Conservation (phyloP, 768 basidiomycete genomes). For the Suillus ampliporus region DNA sequence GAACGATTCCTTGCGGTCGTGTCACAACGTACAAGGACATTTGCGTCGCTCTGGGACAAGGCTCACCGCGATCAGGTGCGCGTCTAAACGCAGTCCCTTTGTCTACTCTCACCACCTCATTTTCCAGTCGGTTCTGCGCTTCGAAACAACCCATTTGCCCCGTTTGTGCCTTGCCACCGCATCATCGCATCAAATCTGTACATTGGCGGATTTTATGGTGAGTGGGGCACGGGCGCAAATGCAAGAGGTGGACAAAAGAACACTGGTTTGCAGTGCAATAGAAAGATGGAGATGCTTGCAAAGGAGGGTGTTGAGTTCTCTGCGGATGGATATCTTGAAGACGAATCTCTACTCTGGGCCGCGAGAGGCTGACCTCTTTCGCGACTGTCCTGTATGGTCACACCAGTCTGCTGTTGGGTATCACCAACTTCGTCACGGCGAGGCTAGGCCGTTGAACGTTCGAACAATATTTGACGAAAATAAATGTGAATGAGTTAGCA, state of each 20-base stretch:
- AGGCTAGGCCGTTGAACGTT: no score
- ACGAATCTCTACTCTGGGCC: slow-evolving; percentile 24
- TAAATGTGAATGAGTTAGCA: no score
- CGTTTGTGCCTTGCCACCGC: slow-evolving; percentile 72
- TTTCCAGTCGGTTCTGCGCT: slow-evolving; percentile 66
- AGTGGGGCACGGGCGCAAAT: slow-evolving; percentile 57
- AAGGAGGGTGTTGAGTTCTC: slow-evolving; percentile 60
- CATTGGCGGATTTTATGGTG: slow-evolving; percentile 68
- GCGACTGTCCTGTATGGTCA: no score
- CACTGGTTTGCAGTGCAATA: slow-evolving; percentile 46
- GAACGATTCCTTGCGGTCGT: slow-evolving; percentile 54
- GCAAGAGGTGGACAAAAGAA: slow-evolving; percentile 13
- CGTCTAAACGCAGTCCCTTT: neutral
- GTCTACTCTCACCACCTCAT: neutral
- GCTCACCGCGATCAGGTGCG: slow-evolving; percentile 70
- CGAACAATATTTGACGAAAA: no score
- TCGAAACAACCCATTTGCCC: slow-evolving; percentile 69
- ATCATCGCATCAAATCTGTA: slow-evolving; percentile 65
- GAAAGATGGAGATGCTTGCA: slow-evolving; percentile 56
- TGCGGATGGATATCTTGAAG: slow-evolving; percentile 46
- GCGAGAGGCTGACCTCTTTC: neutral
- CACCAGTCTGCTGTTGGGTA: no score
- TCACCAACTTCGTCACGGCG: no score
- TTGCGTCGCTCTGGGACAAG: slow-evolving; percentile 50
- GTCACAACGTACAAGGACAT: slow-evolving; percentile 65